Conservation (phyloP, 805 yeast genomes). For the Candida koratica region DNA sequence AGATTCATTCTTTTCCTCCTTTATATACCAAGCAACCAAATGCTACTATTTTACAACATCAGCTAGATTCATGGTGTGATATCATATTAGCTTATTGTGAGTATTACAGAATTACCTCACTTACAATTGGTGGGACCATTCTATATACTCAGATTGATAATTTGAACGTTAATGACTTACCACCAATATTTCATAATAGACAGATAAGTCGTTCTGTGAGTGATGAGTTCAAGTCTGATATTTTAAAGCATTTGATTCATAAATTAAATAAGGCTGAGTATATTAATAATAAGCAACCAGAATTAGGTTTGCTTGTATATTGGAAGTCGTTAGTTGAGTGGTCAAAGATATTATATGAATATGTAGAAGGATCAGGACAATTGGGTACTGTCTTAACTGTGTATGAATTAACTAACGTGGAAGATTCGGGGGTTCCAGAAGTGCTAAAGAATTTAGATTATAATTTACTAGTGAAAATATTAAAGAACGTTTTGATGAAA, state of each 20-base stretch:
- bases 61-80: constrained; percentile 71
- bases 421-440: constrained; percentile 50
- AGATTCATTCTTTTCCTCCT: constrained; percentile 70
- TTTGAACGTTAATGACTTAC: constrained; percentile 18
- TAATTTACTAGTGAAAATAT: constrained; percentile 47
- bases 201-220: constrained; percentile 51
- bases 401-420: constrained; percentile 69
- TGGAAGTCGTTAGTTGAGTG: constrained; percentile 55
- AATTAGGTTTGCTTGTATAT: constrained; percentile 60
- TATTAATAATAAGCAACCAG: constrained; percentile 48
- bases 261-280: constrained; percentile 53
- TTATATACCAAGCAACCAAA: constrained; percentile 88
- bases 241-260: constrained; percentile 54
- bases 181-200: constrained; percentile 48
- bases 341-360: constrained; percentile 32
- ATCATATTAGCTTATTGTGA: constrained; percentile 62
- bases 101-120: constrained; percentile 38
- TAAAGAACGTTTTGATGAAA: constrained; percentile 53
- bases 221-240: constrained; percentile 50
- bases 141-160: constrained; percentile 24
- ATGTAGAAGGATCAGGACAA: constrained; percentile 70
- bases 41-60: constrained; percentile 70
- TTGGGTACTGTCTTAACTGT: constrained; percentile 71
- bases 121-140: constrained; percentile 28
- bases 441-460: constrained; percentile 64